Base-by-base conservation (phyloP, 768 basidiomycete species). In the Agaricus subrufescens region DNA sequence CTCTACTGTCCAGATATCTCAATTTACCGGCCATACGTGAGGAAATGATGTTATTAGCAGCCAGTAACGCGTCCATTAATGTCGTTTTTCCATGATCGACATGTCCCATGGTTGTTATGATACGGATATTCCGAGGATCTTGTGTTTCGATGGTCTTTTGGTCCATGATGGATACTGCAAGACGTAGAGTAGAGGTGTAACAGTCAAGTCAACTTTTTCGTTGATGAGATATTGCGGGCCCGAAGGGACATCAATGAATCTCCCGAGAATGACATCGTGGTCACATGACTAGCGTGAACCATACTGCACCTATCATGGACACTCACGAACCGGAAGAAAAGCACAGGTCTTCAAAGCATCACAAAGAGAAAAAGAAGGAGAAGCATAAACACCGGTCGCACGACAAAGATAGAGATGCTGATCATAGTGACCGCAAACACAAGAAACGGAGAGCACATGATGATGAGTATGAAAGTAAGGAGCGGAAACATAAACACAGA, bases 61-160 rank as follows among this genome's bases (percentile, higher is more conserved):
- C 95, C 37, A 99, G 84, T 7, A 99, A 81, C 14, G 89, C 84
- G 65, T 99, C 97, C 84, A 97, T 95, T 57, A 93, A 82, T 0
- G 94, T 94, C 2, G 94, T 94, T 72, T 99, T 97, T 64, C 95
- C 95, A 75, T 98, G 95, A 69, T 98, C 94, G 54, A 94, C 91
- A 70, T 94, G 91, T 11, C 91, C 91, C 6, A 93, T 83, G 2
- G 90, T 91, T 5, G 91, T 94, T 60, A 94, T 84, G 58, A 88
- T 89, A 30, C 89, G 84, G 29, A 90, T 75, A 49, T 86, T 80
- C 15, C 65, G 57, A 58, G 77, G 63, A 60, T 79, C 75, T 53
- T 72, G 73, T 25, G 65, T 60, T 49, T 72, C 69, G 69, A 75
- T 69, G 42, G 50, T 58, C 31, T 59, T 34, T 30, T 50, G 15